phyloP scores from a whole-genome alignment of 495 filamentous ascomycete genomes.

The Penicillium chermesinum region DNA sequence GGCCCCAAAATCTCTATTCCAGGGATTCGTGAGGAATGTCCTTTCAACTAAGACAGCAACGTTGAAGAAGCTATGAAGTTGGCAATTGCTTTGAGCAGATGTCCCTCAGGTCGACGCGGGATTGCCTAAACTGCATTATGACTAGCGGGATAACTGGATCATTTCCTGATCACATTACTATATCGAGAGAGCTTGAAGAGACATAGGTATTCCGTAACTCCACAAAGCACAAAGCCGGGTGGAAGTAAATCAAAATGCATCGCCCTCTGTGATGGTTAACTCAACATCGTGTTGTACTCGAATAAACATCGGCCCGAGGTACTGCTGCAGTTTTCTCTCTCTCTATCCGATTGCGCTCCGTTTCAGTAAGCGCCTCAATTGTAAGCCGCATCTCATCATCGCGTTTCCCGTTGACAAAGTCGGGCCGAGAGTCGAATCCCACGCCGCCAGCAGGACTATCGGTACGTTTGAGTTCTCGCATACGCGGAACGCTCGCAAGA shows the following conservation, averaged over 20 bases:
- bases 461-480: neutral
- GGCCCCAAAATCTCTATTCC: too few relatives aligned
- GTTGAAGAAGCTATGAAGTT: too few relatives aligned
- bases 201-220: neutral
- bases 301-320: slow-evolving; percentile 14
- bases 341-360: neutral
- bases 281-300: slow-evolving; percentile 14
- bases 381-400: slow-evolving; percentile 7
- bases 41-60: too few relatives aligned
- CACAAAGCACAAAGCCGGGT: neutral
- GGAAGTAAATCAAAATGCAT: neutral
- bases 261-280: slow-evolving; percentile 3
- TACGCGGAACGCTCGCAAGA: neutral
- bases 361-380: neutral
- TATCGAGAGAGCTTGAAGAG: neutral
- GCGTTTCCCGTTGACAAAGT: neutral
- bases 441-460: neutral
- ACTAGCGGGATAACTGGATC: too few relatives aligned
- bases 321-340: slow-evolving; percentile 4
- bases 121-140: too few relatives aligned
- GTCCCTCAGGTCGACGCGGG: too few relatives aligned
- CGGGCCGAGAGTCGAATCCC: neutral
- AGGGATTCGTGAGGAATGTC: too few relatives aligned
- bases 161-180: neutral
- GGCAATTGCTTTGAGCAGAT: too few relatives aligned